Evolutionary conservation across 2,329 filamentous ascomycete species (phyloP), one percentile per base, ranked within the genome.

Genomic region (Paramyrothecium roridum): DNA sequence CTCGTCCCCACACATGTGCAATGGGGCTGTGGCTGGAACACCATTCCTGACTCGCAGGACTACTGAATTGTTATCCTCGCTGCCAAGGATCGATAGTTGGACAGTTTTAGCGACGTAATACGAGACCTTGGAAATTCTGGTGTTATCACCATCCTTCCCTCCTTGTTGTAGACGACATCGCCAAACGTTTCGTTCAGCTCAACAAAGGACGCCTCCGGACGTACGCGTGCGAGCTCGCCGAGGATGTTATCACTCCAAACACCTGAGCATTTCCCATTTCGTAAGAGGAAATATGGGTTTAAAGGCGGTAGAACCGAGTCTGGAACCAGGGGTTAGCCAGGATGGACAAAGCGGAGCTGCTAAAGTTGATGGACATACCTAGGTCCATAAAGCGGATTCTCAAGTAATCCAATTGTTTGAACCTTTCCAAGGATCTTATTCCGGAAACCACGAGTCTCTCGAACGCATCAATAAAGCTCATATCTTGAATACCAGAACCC

Each of bases 361-460:
- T 7, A 13, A 13, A 17, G 46, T 19, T 4, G 17, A 30, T 21
- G 19, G 30, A 69, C 76, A 61, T 76, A 86, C 84, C 79, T 7
- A 91, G 76, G 69, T 91, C 88, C 53, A 91, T 86, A 63, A 89
- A 91, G 54, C 88, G 84, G 63, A 91, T 90, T 55, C 88, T 80
- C 59, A 92, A 69, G 67, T 85, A 84, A 48, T 84, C 74, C 33
- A 92, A 70, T n/a, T 76, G 73, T 52, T 80, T 78, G 50, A 90
- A 79, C 30, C 76, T 78, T 16, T 79, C 78, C 48, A 91, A 70
- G 3, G 85, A 80, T 50, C 80, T 78, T 33, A 90, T 82, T 1
- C 82, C 86, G 1, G 83, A 79, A 3, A 89, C 60, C 3, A 91
- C 85, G 12, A 91, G 74, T 56, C 80, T 78, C 70, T 91, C 88